Evolutionary conservation across 192 early-diverging fungal genomes (phyloP).

Genomic region (Podila epigama): DNA sequence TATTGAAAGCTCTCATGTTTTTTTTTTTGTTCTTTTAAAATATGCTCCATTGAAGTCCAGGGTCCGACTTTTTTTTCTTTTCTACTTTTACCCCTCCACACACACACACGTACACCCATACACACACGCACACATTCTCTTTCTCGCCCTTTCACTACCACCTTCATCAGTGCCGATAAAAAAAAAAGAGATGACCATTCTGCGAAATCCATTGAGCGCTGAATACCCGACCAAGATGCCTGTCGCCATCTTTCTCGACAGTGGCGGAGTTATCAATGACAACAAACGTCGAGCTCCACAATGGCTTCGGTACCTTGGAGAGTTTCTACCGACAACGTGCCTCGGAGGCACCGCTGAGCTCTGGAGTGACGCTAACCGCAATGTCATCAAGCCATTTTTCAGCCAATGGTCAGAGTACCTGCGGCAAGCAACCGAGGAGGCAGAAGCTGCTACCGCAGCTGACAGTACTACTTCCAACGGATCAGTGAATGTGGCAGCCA

Average conservation of each 20-base stretch:
- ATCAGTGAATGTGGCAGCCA: constrained; percentile 14
- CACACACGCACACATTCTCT: not conserved
- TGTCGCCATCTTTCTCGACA: constrained; percentile 29
- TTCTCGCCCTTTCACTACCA: no score
- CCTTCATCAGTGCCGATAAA: no score
- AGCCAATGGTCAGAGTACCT: constrained; percentile 30
- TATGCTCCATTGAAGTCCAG: no score
- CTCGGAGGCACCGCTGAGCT: constrained; percentile 16
- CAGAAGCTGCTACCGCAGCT: not conserved
- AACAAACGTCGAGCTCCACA: constrained; percentile 27
- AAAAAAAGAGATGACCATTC: constrained; percentile 12
- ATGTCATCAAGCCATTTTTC: constrained; percentile 28
- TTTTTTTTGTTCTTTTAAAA: no score
- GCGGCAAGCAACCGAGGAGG: constrained; percentile 17
- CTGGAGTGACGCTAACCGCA: constrained; percentile 27
- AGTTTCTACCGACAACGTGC: constrained; percentile 25
- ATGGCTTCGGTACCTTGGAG: constrained; percentile 34
- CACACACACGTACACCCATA: not conserved
- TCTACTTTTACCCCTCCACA: not conserved
- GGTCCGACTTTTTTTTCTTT: not conserved
- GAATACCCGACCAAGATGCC: constrained; percentile 40
- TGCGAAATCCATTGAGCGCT: not conserved
- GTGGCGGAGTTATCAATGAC: constrained; percentile 44
- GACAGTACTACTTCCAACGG: not conserved
- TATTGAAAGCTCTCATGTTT: not conserved